These are phyloP conservation scores for Fraxinus pennsylvanica DNA, from an alignment of 257 asterid species.

Conservation along the genomic window DNA sequence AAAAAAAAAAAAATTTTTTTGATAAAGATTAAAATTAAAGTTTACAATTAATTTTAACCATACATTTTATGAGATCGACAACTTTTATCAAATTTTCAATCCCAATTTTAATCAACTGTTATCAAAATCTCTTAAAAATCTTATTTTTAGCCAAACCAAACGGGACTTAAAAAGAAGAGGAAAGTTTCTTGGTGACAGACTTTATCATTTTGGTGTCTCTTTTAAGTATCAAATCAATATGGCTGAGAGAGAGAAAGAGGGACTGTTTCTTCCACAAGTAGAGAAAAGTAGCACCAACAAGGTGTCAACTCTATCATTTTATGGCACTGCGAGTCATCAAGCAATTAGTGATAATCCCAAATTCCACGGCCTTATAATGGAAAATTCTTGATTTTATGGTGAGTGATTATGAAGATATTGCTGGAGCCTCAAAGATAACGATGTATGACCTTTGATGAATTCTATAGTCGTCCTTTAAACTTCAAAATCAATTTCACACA, in stretches of 20 bases:
- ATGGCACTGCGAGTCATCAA: neutral
- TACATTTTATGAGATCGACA: neutral
- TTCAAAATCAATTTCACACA: too few relatives aligned
- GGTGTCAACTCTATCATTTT: slow-evolving; percentile 3
- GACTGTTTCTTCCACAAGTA: slow-evolving; percentile 17
- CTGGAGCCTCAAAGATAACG: neutral
- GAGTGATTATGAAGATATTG: slow-evolving; percentile 12
- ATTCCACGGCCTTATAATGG: neutral
- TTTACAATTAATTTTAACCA: neutral
- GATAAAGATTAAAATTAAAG: too few relatives aligned
- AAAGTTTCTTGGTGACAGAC: neutral
- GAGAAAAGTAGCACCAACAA: slow-evolving; percentile 7
- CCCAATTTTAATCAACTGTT: too few relatives aligned
- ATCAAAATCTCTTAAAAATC: too few relatives aligned
- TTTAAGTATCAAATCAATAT: slow-evolving; percentile 19
- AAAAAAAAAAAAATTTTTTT: too few relatives aligned
- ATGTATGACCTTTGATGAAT: neutral
- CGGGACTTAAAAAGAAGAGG: neutral
- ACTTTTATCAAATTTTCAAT: too few relatives aligned
- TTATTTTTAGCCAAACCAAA: too few relatives aligned
- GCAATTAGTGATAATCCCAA: slow-evolving; percentile 9
- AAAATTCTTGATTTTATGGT: slow-evolving; percentile 3
- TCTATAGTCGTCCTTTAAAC: neutral
- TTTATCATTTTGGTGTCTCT: neutral
- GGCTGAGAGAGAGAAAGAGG: neutral